Evolutionary conservation across 306 rosid genomes (phyloP).

Genomic region (Ormosia semicastrata): DNA sequence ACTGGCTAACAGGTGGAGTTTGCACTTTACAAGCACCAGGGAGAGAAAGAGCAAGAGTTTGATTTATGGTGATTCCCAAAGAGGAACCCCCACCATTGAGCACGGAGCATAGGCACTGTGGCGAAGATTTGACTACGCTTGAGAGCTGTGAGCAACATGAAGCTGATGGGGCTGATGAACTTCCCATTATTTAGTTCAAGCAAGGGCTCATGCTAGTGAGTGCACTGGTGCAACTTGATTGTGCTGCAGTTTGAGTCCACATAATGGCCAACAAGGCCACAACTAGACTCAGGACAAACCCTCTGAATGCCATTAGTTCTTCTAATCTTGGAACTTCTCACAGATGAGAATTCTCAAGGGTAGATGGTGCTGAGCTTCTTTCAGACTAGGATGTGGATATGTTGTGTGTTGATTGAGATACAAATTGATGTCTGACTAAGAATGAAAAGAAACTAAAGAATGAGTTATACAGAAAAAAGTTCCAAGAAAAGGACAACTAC

Average conservation of each 20-base stretch:
- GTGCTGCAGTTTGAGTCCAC: slow-evolving; percentile 46
- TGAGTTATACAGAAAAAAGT: slow-evolving; percentile 21
- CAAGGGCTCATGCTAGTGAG: slow-evolving; percentile 53
- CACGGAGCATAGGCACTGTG: slow-evolving; percentile 67
- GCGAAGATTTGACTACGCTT: slow-evolving; percentile 60
- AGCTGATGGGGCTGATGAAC: slow-evolving; percentile 58
- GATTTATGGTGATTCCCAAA: slow-evolving; percentile 57
- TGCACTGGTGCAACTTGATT: slow-evolving; percentile 53
- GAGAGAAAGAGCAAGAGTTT: slow-evolving; percentile 62
- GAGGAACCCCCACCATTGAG: slow-evolving; percentile 55
- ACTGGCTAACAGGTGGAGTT: slow-evolving; percentile 64
- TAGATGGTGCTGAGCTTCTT: too few species aligned
- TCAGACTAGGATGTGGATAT: background rate
- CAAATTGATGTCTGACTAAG: background rate
- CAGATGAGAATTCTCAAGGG: slow-evolving; percentile 3
- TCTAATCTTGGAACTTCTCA: background rate
- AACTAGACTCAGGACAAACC: slow-evolving; percentile 24
- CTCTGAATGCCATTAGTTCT: slow-evolving; percentile 37
- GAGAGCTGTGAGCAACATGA: slow-evolving; percentile 72
- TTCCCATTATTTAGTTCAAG: slow-evolving; percentile 62
- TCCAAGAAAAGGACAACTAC: slow-evolving; percentile 21
- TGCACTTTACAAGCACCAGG: slow-evolving; percentile 61
- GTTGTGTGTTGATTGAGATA: background rate
- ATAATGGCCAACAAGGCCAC: slow-evolving; percentile 32
- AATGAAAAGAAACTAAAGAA: background rate